Base-by-base conservation (phyloP, 768 basidiomycete genomes). In the Cystofilobasidium ferigula region DNA sequence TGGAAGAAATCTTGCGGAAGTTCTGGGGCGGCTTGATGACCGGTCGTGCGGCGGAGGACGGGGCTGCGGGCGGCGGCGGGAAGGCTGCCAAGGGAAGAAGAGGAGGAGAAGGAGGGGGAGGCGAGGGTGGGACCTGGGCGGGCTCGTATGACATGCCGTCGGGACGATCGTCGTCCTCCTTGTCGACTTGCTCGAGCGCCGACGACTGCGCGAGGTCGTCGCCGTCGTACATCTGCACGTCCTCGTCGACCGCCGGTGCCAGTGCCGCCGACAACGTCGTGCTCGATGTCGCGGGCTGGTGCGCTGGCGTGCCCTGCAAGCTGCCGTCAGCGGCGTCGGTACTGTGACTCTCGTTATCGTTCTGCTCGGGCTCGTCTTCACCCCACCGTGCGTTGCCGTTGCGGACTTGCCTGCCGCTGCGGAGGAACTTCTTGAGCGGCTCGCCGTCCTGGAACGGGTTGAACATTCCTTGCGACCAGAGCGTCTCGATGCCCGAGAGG, bases 381-480 rank as follows among this genome's bases (percentile, higher is more conserved):
- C 58, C 58, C 58, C 58, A 60, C 30, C 58, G 34, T 10, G 34
- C 58, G 22, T 5, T n/a, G 10, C 18, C 20, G 14, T 24, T 24
- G 8, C 58, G 20, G 24, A 60, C 58, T 8, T 60, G 58, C 43
- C 43, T n/a, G 8, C 58, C 58, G 14, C 43, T 60, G 3, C 58
- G 18, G 9, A 60, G 26, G 38, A 28, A 42, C 36, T 60, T 60
- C 58, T 60, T 60, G 36, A 60, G 38, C 24, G 43, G 26, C 36
- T 60, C 58, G 16, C 58, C 58, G 38, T 60, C 58, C 20, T 42
- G 43, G 30, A 60, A 60, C 38, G 58, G 58, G 14, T 60, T 30
- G 10, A 45, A 24, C 43, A 60, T 40, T 22, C 38, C 43, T 26
- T 60, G 58, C 24, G 18, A 28, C 58, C 58, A 60, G 35, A 60